Conservation (phyloP, 805 yeast genomes). For the Candida manassasensis region DNA sequence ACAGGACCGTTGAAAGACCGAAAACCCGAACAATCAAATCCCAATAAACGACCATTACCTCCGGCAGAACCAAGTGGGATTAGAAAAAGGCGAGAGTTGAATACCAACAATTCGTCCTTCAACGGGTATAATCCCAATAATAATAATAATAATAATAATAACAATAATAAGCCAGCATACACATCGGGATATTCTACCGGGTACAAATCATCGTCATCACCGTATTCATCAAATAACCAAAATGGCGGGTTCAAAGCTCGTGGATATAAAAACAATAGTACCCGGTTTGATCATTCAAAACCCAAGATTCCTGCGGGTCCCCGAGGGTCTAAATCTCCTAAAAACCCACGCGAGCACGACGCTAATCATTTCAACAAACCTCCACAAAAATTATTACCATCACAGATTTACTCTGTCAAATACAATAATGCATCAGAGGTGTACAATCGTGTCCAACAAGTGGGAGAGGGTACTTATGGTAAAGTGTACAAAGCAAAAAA, state of each 20-base stretch:
- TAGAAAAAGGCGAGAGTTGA: constrained; percentile 5
- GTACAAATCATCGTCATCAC: background rate
- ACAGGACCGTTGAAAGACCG: constrained; percentile 16
- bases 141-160: too few relatives aligned
- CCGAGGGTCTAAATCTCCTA: background rate
- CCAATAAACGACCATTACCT: constrained; percentile 3
- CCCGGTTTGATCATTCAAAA: background rate
- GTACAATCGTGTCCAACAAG: constrained; percentile 76
- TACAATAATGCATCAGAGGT: constrained; percentile 29
- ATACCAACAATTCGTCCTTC: background rate
- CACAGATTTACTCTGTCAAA: constrained; percentile 33
- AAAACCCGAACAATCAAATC: background rate
- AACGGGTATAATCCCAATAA: constrained; percentile 2
- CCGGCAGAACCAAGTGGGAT: constrained; percentile 7
- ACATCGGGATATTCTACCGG: constrained; percentile 1
- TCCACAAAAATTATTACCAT: constrained; percentile 14
- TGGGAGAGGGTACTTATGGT: constrained; percentile 99
- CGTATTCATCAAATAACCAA: background rate
- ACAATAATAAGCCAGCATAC: background rate
- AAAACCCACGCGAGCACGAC: background rate
- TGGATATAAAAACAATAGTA: background rate
- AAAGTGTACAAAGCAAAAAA: constrained; percentile 88
- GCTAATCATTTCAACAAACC: constrained; percentile 4
- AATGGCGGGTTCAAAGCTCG: background rate
- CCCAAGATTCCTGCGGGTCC: constrained; percentile 5